phyloP scores from a whole-genome alignment of 495 filamentous ascomycete genomes.

The Emericellopsis terricola region DNA sequence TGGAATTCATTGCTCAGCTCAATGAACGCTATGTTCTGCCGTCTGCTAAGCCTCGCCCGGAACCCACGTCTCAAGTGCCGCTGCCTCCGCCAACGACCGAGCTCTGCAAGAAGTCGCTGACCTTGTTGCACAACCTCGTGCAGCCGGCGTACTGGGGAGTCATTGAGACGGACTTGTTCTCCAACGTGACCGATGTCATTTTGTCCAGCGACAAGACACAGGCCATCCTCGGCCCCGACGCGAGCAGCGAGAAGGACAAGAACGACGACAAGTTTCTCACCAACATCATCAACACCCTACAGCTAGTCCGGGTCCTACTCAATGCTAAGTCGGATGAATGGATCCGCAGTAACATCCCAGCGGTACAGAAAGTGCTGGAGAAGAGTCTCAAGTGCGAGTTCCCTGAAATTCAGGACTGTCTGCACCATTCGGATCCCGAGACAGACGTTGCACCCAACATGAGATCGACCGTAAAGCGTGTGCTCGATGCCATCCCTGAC shows the following conservation, averaged over 20 bases:
- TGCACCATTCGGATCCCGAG: conserved; percentile 54
- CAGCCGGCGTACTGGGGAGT: conserved; percentile 84
- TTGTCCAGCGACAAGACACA: conserved; percentile 52
- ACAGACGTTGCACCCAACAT: conserved; percentile 41
- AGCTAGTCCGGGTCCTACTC: conserved; percentile 74
- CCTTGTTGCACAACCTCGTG: conserved; percentile 70
- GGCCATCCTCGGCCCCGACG: conserved; percentile 56
- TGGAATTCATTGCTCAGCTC: conserved; percentile 83
- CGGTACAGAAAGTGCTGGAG: conserved; percentile 75
- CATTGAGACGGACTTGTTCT: conserved; percentile 77
- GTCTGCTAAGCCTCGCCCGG: conserved; percentile 40
- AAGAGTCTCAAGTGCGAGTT: conserved; percentile 77
- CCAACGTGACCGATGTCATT: conserved; percentile 72
- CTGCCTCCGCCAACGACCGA: conserved; percentile 42
- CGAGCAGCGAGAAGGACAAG: conserved; percentile 62
- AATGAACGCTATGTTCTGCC: conserved; percentile 64
- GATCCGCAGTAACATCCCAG: conserved; percentile 55
- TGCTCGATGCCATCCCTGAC: conserved; percentile 82
- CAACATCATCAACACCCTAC: conserved; percentile 76
- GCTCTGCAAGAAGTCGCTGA: conserved; percentile 66
- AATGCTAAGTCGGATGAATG: conserved; percentile 77
- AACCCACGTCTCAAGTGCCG: conserved; percentile 24
- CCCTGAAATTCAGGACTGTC: conserved; percentile 77
- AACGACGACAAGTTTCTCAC: conserved; percentile 67
- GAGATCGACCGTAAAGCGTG: conserved; percentile 55